Evolutionary conservation across 2,329 filamentous ascomycete species (phyloP).

Genomic region (Phaeosphaeria sp.): DNA sequence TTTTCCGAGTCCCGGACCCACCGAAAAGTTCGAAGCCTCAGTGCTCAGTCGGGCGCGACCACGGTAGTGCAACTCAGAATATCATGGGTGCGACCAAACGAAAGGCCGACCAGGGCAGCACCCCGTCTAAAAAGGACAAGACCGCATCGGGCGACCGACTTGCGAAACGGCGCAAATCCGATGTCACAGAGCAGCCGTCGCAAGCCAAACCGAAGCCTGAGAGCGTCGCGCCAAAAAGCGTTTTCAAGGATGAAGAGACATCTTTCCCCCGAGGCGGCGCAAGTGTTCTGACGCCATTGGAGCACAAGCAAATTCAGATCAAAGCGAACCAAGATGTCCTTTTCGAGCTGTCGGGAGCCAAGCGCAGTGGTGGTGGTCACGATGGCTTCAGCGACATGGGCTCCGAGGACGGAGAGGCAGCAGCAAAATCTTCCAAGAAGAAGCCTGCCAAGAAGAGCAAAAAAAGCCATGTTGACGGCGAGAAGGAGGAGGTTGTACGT

Average conservation of each 20-base stretch:
- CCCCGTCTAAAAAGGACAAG: constrained; percentile 41
- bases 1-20: too few species aligned
- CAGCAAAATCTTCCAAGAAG: constrained; percentile 58
- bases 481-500: constrained; percentile 62
- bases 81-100: constrained; percentile 55
- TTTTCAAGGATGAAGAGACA: constrained; percentile 78
- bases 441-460: constrained; percentile 56
- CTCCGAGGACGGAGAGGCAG: constrained; percentile 49
- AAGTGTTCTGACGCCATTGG: constrained; percentile 87
- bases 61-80: constrained; percentile 9
- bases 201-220: constrained; percentile 39
- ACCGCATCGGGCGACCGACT: constrained; percentile 35
- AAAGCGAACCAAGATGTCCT: constrained; percentile 91
- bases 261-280: constrained; percentile 92
- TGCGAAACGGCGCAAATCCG: constrained; percentile 48
- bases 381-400: constrained; percentile 54
- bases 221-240: constrained; percentile 46
- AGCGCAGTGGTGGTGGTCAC: constrained; percentile 53
- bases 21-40: constrained; percentile 15
- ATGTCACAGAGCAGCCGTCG: constrained; percentile 33
- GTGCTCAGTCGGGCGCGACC: too few species aligned
- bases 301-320: constrained; percentile 95
- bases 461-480: constrained; percentile 49
- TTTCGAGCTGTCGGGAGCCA: constrained; percentile 78
- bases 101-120: constrained; percentile 49